These are phyloP conservation scores for Clonostachys chloroleuca DNA, from an alignment of 2,329 filamentous ascomycete genomes.

Conservation along the genomic window DNA sequence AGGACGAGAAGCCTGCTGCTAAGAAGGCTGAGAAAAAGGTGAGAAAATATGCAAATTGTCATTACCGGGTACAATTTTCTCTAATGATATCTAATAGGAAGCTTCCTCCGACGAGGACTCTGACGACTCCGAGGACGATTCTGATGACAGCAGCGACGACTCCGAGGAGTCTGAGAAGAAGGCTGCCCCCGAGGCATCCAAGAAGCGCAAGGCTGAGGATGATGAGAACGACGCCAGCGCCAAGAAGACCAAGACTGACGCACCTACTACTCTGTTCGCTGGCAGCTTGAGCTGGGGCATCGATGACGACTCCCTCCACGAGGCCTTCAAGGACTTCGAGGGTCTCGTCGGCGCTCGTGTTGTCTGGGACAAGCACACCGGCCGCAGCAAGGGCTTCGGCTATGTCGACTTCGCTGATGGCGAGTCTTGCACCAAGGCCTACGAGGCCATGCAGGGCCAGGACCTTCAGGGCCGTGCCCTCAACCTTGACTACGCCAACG, in stretches of 20 bases:
- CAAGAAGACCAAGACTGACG: conserved; percentile 67
- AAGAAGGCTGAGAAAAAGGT: conserved; percentile 24
- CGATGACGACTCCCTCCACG: conserved; percentile 75
- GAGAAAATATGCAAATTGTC: conserved; percentile 5
- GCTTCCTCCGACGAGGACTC: conserved; percentile 25
- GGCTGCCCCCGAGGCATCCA: conserved; percentile 27
- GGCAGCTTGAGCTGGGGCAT: conserved; percentile 90
- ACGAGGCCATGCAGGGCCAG: conserved; percentile 68
- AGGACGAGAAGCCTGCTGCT: conserved; percentile 19
- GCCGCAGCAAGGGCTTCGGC: conserved; percentile 87
- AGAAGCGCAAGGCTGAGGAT: conserved; percentile 41
- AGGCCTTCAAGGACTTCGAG: conserved; percentile 77
- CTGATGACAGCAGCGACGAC: conserved; percentile 21
- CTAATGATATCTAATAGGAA: conserved; percentile 19
- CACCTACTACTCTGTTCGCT: conserved; percentile 68
- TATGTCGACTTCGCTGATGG: conserved; percentile 81
- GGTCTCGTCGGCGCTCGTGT: conserved; percentile 71
- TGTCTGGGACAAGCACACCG: conserved; percentile 76
- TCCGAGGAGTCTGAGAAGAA: conserved; percentile 19
- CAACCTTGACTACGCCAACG: conserved; percentile 75
- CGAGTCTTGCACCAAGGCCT: conserved; percentile 66
- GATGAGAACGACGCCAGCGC: conserved; percentile 42
- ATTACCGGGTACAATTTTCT: neutral
- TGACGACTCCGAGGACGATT: conserved; percentile 22
- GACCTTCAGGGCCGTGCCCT: conserved; percentile 71